Base-by-base conservation (phyloP, 805 yeast species). In the Yamadazyma insecticola region DNA sequence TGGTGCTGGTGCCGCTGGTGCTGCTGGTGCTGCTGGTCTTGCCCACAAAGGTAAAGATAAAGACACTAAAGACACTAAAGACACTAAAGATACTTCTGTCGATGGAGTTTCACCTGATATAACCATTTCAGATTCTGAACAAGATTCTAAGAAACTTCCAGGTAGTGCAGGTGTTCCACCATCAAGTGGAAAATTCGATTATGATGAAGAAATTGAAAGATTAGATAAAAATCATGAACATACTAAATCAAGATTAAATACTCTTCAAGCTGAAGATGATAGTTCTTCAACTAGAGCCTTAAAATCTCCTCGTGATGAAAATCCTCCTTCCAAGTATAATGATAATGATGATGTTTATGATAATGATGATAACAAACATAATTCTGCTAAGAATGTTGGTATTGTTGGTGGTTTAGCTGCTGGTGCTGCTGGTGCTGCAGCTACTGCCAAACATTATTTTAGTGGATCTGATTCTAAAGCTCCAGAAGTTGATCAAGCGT, bases 401-500 rank as follows among this genome's bases (percentile, higher is more conserved):
- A 33, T 36, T 24, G 24, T 33, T 7, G 44, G 31, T 12, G 41
- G 32, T 10, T 38, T 35, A 6, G 39, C 40, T 16, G 43, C 39
- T 22, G 33, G 39, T 16, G 39, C 37, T 17, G 36, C 39, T 22
- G 35, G 35, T 28, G 40, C 36, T 7, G 24, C 16, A 24, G 37
- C 21, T 12, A 30, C 33, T 29, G 26, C 26, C 13, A 29, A 24
- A 26, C 29, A 16, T 16, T 13, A 17, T n/a, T 30, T 17, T 14
- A 34, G 34, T 16, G 14, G 23, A 16, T 19, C 19, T 15, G 13
- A 16, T 6, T 9, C 29, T 13, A 32, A 13, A 20, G 16, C 28
- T 8, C 26, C 29, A 13, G 32, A 24, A 22, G 22, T 43, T 15
- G 24, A 33, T 4, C 36, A 41, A 28, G 46, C 53, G n/a, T 50